Evolutionary conservation across 225 moss, liverwort and hornwort species (phyloP), one percentile per base, ranked within the genome.

Genomic region (Physcomitrium patens): DNA sequence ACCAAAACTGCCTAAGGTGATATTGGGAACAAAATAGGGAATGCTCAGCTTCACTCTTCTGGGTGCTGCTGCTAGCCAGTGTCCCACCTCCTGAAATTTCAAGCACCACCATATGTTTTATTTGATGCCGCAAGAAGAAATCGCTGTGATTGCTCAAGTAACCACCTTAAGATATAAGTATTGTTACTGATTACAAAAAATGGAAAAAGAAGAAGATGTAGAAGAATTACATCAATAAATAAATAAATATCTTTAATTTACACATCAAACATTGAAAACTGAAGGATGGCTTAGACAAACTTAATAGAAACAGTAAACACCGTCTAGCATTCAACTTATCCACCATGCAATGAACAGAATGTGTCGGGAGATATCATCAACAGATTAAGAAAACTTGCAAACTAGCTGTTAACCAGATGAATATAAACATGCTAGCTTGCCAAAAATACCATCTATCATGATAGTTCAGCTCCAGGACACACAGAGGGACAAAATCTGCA

Each of bases 1-100:
- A 66, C 96, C 96, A 75, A 97, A 94, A 76, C 94, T 97, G 77
- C 94, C 96, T 22, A 97, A 87, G 31, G 96, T 97, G 62, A 97
- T 94, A 46, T 97, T 97, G 37, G 92, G 96, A 66, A 97, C 93
- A 43, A 97, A 88, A 70, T 88, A 97, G 41, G 96, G 92, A 31
- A 97, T 94, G 26, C 92, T 94, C 77, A 97, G 73, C 69, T 94
- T 94, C 76, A 97, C 94, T 58, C 92, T 87, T 79, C 91, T 90
- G 45, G 94, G 84, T 45, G 87, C 86, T 54, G 94, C 96, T 68
- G 91, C 94, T 56, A 97, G 81, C 87, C 91, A 87, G 80, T 97
- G 96, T 63, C 96, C 94, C 66, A 97, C 86, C 63, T 97, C 96
- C 86, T 89, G 76, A 28, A 37, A 66, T 26, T 66, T 54, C 47